These are phyloP conservation scores for Rostrohypoxylon terebratum DNA, from an alignment of 495 filamentous ascomycete genomes.

Conservation along the genomic window DNA sequence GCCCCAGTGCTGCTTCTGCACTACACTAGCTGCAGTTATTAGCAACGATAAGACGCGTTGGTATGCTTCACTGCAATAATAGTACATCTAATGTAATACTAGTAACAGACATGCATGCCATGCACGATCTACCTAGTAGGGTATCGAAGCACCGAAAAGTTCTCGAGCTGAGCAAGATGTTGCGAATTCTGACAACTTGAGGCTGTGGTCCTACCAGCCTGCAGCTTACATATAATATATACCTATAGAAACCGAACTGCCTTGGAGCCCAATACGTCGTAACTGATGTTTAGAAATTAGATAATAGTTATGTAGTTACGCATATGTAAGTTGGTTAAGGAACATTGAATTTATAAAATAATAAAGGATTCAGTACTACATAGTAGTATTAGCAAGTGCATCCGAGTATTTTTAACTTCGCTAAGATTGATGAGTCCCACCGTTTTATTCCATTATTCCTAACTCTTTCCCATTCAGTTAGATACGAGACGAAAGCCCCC, in stretches of 20 bases:
- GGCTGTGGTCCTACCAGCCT: slow-evolving; percentile 2
- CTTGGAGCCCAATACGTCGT: not conserved
- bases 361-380: not conserved
- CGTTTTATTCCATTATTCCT: slow-evolving; percentile 2
- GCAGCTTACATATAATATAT: not conserved
- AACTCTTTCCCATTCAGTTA: slow-evolving; percentile 18
- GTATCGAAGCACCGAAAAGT: not conserved
- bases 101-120: not conserved
- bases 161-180: slow-evolving; percentile 1
- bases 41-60: slow-evolving; percentile 1
- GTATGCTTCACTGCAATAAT: not conserved
- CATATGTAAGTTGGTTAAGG: not conserved
- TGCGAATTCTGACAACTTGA: slow-evolving; percentile 8
- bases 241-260: not conserved
- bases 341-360: no score
- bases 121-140: not conserved
- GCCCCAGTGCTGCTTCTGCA: not conserved
- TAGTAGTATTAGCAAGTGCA: not conserved
- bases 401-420: slow-evolving; percentile 4
- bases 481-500: slow-evolving; percentile 31
- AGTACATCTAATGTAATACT: no score
- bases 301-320: not conserved
- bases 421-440: slow-evolving; percentile 12
- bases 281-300: no score
- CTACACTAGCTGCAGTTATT: not conserved